Evolutionary conservation across 2,329 filamentous ascomycete species (phyloP).

Genomic region (Davidsoniella neocaledoniae): DNA sequence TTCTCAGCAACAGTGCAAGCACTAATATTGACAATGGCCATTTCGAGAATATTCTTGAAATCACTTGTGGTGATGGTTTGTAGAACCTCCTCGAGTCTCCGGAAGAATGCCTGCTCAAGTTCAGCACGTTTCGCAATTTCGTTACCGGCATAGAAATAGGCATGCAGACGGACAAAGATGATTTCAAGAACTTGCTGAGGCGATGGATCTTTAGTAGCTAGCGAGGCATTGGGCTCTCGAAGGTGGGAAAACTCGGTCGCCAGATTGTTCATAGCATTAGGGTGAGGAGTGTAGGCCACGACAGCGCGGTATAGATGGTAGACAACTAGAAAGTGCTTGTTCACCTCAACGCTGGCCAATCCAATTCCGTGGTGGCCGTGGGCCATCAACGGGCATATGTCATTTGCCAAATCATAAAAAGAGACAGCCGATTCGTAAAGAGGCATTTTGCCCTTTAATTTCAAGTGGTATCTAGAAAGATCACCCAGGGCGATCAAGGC

Average conservation of each 20-base stretch:
- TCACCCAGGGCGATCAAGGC: conserved; percentile 80
- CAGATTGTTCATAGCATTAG: conserved; percentile 58
- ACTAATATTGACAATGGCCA: conserved; percentile 72
- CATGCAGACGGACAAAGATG: conserved; percentile 79
- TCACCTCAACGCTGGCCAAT: conserved; percentile 63
- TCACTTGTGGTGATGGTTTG: conserved; percentile 1
- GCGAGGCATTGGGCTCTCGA: conserved; percentile 20
- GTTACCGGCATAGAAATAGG: conserved; percentile 63
- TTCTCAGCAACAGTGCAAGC: conserved; percentile 57
- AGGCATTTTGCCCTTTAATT: conserved; percentile 53
- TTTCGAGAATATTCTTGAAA: conserved; percentile 18
- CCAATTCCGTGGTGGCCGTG: conserved; percentile 80
- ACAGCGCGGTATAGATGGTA: conserved; percentile 82
- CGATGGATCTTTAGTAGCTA: conserved; percentile 16
- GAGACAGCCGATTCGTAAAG: conserved; percentile 66
- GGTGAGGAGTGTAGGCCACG: conserved; percentile 56
- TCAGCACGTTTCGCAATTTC: conserved; percentile 61
- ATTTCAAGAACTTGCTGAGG: conserved; percentile 49
- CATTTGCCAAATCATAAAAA: conserved; percentile 70
- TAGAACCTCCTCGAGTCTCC: conserved; percentile 40
- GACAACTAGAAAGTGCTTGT: conserved; percentile 66
- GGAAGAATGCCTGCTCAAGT: conserved; percentile 70
- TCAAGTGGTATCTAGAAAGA: conserved; percentile 68
- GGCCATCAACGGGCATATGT: conserved; percentile 63
- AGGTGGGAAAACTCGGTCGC: conserved; percentile 53